Percentiles rank a stretch among this genome's conserved stretches.
Evolutionary conservation across 75 land plant species (phyloP).

Genomic region (Isoetes taiwanensis): DNA sequence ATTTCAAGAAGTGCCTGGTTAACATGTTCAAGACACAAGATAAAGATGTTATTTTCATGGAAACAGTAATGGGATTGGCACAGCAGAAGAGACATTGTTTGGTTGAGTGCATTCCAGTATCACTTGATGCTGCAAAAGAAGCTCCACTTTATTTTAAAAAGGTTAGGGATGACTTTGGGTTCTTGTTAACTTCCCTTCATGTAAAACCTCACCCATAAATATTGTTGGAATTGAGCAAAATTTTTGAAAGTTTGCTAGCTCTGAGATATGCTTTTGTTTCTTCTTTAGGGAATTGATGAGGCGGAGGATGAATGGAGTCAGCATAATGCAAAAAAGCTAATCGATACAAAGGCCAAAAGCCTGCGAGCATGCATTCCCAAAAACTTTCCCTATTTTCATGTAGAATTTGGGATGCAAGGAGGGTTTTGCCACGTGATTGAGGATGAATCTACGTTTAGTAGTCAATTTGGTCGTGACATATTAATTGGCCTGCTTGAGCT

Average conservation of each 20-base stretch:
- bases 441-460: conserved; percentile 56
- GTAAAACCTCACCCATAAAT: background rate
- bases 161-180: too few relatives aligned
- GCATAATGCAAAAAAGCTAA: conserved; percentile 88
- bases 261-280: too few relatives aligned
- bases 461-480: conserved; percentile 59
- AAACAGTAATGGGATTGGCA: conserved; percentile 64
- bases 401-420: conserved; percentile 75
- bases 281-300: conserved; percentile 95
- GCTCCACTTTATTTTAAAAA: conserved; percentile 92
- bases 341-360: conserved; percentile 66
- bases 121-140: conserved; percentile 39
- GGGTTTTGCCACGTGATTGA: conserved; percentile 95
- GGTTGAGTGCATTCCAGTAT: conserved; percentile 88
- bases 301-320: conserved; percentile 98
- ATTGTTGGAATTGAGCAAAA: background rate
- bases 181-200: background rate
- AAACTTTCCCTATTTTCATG: conserved; percentile 87
- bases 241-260: too few relatives aligned
- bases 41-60: conserved; percentile 71
- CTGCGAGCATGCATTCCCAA: conserved; percentile 70
- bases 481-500: conserved; percentile 63
- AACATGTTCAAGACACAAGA: conserved; percentile 76
- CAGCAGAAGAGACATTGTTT: conserved; percentile 75
- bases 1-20: conserved; percentile 91